phyloP scores from a whole-genome alignment of 139 green algal genomes.

The Medakamo hakoo region DNA sequence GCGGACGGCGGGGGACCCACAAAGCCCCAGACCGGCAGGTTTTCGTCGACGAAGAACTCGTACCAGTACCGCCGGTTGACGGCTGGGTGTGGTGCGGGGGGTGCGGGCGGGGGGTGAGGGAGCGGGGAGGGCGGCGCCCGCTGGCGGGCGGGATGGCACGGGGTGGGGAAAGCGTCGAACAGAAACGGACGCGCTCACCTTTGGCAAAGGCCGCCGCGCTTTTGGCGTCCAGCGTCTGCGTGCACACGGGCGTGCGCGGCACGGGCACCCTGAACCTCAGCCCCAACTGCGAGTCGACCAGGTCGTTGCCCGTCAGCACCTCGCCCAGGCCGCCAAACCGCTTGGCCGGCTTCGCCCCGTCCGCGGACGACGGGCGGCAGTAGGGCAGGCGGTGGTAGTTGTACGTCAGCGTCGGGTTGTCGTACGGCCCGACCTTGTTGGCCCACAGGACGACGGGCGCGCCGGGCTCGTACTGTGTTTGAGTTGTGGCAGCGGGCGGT shows the following conservation, averaged over 20 bases:
- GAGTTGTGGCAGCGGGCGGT: background rate
- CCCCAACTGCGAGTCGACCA: constrained; percentile 80
- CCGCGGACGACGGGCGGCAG: constrained; percentile 43
- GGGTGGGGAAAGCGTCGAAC: no score
- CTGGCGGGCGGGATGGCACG: no score
- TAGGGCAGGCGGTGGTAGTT: constrained; percentile 93
- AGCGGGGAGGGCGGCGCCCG: no score
- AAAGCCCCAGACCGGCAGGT: constrained; percentile 90
- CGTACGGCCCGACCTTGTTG: constrained; percentile 84
- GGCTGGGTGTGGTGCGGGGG: no score
- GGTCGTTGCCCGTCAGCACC: constrained; percentile 89
- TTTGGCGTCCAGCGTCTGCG: background rate
- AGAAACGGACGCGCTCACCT: no score
- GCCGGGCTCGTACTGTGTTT: constrained; percentile 49
- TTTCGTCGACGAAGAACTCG: constrained; percentile 88
- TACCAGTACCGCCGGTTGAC: constrained; percentile 57
- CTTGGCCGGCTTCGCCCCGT: constrained; percentile 41
- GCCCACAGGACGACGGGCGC: constrained; percentile 68
- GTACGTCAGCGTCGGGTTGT: constrained; percentile 97
- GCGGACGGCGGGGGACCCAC: constrained; percentile 42
- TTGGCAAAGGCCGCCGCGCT: background rate
- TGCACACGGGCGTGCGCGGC: background rate
- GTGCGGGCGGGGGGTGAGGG: no score
- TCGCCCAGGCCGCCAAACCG: constrained; percentile 90
- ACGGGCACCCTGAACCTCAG: constrained; percentile 49